Conservation (phyloP, 225 moss, liverwort and hornwort genomes). For the Pseudisothecium myosuroides region DNA sequence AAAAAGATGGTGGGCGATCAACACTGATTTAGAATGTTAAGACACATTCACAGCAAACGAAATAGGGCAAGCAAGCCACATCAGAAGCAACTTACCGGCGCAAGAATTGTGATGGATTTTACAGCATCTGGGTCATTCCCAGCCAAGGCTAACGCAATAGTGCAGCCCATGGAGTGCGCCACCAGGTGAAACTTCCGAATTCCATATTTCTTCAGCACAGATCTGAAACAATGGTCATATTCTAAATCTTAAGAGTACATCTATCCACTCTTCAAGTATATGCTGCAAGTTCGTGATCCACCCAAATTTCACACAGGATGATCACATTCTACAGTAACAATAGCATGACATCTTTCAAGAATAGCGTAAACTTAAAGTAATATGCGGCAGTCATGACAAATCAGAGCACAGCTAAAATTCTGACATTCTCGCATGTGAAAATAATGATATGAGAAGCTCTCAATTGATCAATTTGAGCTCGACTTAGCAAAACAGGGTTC, state of each 20-base stretch:
- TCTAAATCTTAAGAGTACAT: background rate
- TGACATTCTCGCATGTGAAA: background rate
- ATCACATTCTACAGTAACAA: background rate
- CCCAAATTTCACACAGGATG: background rate
- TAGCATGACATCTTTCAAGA: background rate
- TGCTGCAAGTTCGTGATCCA: background rate
- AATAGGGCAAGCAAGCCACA: background rate
- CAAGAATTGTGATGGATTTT: conserved; percentile 59
- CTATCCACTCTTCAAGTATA: background rate
- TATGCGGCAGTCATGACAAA: background rate
- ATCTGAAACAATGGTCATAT: conserved; percentile 15
- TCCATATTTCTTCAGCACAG: conserved; percentile 47
- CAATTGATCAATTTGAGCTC: background rate
- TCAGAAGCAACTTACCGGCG: conserved; percentile 32
- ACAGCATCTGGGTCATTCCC: conserved; percentile 37
- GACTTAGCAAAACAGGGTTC: background rate
- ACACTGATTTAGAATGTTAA: background rate
- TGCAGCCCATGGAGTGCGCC: conserved; percentile 83
- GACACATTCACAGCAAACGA: background rate
- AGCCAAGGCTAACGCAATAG: conserved; percentile 64
- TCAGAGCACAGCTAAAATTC: background rate
- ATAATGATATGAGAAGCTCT: background rate
- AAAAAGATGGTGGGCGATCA: background rate
- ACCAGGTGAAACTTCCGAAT: conserved; percentile 63
- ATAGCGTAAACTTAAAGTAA: background rate